Conservation (phyloP, 352 stramenopile species). For the Phytophthora citricola region DNA sequence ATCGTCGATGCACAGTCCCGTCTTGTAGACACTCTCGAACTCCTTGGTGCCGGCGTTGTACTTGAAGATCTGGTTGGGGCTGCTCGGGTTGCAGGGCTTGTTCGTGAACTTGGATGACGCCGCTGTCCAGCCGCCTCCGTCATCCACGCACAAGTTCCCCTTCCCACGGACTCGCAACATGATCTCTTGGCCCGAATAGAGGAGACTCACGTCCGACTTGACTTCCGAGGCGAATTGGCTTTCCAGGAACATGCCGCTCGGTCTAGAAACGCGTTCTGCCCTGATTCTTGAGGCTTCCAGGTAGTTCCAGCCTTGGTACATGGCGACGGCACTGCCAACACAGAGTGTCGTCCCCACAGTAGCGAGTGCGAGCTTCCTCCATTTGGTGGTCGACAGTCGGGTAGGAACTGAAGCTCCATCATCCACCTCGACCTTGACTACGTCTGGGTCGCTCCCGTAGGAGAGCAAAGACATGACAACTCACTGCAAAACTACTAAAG, state of each 20-base stretch:
- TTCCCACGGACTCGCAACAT: slow-evolving; percentile 37
- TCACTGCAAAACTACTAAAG: slow-evolving; percentile 17
- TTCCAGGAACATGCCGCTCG: slow-evolving; percentile 26
- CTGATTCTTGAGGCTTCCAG: not conserved
- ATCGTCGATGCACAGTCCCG: slow-evolving; percentile 33
- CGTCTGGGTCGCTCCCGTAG: slow-evolving; percentile 23
- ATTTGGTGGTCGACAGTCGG: slow-evolving; percentile 14
- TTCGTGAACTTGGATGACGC: slow-evolving; percentile 29
- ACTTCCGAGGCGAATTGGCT: slow-evolving; percentile 28
- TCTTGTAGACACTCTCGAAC: slow-evolving; percentile 35
- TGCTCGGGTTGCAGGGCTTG: slow-evolving; percentile 38
- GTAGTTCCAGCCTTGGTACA: slow-evolving; percentile 28
- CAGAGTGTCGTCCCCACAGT: slow-evolving; percentile 20
- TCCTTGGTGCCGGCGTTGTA: slow-evolving; percentile 20
- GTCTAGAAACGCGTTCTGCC: slow-evolving; percentile 7
- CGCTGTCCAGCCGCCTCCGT: slow-evolving; percentile 29
- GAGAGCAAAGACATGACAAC: slow-evolving; percentile 28
- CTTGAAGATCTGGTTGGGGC: slow-evolving; percentile 40
- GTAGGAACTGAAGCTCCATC: not conserved
- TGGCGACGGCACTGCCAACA: slow-evolving; percentile 22
- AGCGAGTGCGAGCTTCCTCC: slow-evolving; percentile 21
- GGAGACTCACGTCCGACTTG: slow-evolving; percentile 5
- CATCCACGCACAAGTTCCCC: slow-evolving; percentile 42
- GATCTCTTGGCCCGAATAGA: slow-evolving; percentile 24
- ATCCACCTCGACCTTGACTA: slow-evolving; percentile 12